Percentiles rank a stretch among this genome's conserved stretches.
Conservation (phyloP, 1,139 yeast species). For the Candida sp. region DNA sequence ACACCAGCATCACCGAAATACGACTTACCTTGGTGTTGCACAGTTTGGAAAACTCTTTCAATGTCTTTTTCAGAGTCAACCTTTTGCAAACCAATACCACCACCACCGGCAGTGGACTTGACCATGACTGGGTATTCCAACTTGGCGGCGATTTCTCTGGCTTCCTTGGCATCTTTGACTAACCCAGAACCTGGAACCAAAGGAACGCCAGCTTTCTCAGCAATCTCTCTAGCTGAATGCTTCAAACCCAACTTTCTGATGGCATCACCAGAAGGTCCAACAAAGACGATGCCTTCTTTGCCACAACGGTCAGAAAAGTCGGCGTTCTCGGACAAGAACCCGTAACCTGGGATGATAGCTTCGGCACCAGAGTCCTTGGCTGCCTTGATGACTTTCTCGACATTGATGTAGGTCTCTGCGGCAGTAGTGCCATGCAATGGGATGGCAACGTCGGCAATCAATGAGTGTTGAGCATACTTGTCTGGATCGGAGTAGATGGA, state of each 20-base stretch:
- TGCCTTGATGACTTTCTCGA: slow-evolving; percentile 83
- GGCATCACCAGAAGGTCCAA: slow-evolving; percentile 95
- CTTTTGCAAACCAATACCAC: slow-evolving; percentile 96
- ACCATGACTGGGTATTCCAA: slow-evolving; percentile 94
- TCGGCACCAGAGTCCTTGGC: slow-evolving; percentile 85
- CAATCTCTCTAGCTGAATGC: slow-evolving; percentile 96
- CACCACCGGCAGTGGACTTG: slow-evolving; percentile 98
- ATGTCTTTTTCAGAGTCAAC: slow-evolving; percentile 84
- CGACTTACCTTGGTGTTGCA: slow-evolving; percentile 90
- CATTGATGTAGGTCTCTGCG: slow-evolving; percentile 86
- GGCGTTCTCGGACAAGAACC: slow-evolving; percentile 97
- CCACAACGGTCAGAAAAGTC: slow-evolving; percentile 91
- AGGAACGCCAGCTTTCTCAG: slow-evolving; percentile 88
- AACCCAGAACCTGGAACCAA: slow-evolving; percentile 95
- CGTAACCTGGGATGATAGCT: slow-evolving; percentile 97
- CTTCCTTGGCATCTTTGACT: slow-evolving; percentile 72
- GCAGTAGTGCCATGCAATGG: slow-evolving; percentile 84
- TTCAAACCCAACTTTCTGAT: slow-evolving; percentile 90
- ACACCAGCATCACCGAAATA: slow-evolving; percentile 97
- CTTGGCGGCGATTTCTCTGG: slow-evolving; percentile 73
- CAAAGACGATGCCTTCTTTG: slow-evolving; percentile 83
- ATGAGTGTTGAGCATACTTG: slow-evolving; percentile 84
- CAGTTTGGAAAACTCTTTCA: slow-evolving; percentile 84
- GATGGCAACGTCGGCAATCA: slow-evolving; percentile 79
- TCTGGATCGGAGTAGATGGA: slow-evolving; percentile 94